Percentiles rank a stretch among this genome's conserved stretches.
These are phyloP conservation scores for Sporormia fimetaria DNA, from an alignment of 495 filamentous ascomycete genomes.

Conservation along the genomic window DNA sequence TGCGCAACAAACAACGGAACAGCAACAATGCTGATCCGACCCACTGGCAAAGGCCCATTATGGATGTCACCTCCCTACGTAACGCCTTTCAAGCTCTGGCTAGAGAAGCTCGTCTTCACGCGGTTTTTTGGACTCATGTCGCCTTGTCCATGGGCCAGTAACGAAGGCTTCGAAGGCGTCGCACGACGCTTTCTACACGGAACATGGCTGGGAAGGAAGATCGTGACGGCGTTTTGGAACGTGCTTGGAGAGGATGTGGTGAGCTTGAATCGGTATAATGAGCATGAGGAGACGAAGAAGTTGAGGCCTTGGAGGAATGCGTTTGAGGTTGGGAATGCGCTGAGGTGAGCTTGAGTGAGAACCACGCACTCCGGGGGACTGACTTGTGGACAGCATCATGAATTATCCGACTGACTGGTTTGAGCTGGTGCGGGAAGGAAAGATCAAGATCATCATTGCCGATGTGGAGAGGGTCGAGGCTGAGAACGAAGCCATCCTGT, in stretches of 20 bases:
- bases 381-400: no score
- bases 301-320: constrained; percentile 51
- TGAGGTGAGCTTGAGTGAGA: no score
- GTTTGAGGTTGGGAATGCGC: constrained; percentile 35
- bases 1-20: constrained; percentile 48
- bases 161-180: constrained; percentile 33
- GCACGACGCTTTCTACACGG: constrained; percentile 52
- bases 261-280: constrained; percentile 46
- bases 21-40: constrained; percentile 62
- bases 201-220: constrained; percentile 53
- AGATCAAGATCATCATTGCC: constrained; percentile 48
- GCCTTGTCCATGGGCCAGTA: constrained; percentile 50
- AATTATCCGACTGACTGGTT: constrained; percentile 21
- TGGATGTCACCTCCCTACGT: constrained; percentile 61
- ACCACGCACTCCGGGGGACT: no score
- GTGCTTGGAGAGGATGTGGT: constrained; percentile 52
- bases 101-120: constrained; percentile 57
- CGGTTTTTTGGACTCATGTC: constrained; percentile 54
- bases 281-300: constrained; percentile 51
- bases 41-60: constrained; percentile 57
- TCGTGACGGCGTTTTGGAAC: constrained; percentile 58
- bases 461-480: constrained; percentile 45
- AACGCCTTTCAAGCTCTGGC: constrained; percentile 45
- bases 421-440: constrained; percentile 35
- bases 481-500: constrained; percentile 41